These are phyloP conservation scores for Nitzschia sp. DNA, from an alignment of 108 stramenopile species.

Conservation along the genomic window DNA sequence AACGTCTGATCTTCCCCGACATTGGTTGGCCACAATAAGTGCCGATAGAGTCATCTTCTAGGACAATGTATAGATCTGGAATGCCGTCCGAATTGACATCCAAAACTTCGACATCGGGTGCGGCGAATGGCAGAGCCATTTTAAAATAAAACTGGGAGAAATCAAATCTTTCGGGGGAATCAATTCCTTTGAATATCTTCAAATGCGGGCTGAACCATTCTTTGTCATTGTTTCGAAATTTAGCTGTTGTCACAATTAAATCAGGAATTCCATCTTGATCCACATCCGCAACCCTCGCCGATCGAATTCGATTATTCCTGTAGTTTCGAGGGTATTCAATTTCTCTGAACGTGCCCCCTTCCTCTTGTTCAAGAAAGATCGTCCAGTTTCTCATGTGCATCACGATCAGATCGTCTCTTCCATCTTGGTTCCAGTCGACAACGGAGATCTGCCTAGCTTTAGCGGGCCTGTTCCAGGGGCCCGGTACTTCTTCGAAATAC, in stretches of 20 bases:
- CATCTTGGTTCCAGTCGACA: conserved; percentile 14
- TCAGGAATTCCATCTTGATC: conserved; percentile 13
- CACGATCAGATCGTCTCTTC: conserved; percentile 8
- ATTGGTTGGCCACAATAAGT: background rate
- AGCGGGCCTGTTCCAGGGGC: background rate
- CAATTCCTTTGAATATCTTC: conserved; percentile 4
- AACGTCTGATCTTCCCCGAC: background rate
- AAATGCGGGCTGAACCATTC: background rate
- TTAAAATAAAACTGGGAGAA: background rate
- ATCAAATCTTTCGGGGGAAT: conserved; percentile 4
- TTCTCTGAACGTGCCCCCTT: background rate
- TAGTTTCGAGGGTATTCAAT: background rate
- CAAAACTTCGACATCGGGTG: conserved; percentile 17
- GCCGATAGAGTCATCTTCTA: background rate
- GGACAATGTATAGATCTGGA: conserved; percentile 15
- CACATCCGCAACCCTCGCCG: conserved; percentile 4
- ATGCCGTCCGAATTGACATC: conserved; percentile 17
- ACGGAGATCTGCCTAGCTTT: background rate
- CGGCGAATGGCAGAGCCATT: background rate
- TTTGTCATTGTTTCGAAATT: background rate
- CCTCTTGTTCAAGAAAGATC: conserved; percentile 10
- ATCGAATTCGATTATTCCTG: background rate
- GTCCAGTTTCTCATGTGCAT: conserved; percentile 4
- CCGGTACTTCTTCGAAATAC: conserved; percentile 12
- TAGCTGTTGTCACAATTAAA: background rate